Conservation (phyloP, 352 stramenopile species). For the Phytopythium cucurbitacearum region DNA sequence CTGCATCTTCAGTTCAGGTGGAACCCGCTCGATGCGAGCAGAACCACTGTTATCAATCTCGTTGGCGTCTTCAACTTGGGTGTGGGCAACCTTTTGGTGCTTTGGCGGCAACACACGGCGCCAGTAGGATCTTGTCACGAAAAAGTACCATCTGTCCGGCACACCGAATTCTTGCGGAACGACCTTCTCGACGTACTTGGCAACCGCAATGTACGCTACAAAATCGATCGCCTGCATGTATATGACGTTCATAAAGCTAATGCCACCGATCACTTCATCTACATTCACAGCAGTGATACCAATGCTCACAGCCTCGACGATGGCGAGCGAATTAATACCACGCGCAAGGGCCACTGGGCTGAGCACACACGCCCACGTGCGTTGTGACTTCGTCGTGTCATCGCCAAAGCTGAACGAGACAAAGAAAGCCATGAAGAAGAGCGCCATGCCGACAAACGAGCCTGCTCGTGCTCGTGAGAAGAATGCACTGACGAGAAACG, state of each 20-base stretch:
- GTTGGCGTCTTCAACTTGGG: slow-evolving; percentile 5
- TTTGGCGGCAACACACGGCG: slow-evolving; percentile 15
- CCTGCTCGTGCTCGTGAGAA: slow-evolving; percentile 54
- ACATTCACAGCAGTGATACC: slow-evolving; percentile 39
- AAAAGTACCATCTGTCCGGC: slow-evolving; percentile 88
- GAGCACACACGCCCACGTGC: slow-evolving; percentile 41
- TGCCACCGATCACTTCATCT: slow-evolving; percentile 29
- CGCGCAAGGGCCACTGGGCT: slow-evolving; percentile 70
- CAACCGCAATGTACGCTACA: slow-evolving; percentile 82
- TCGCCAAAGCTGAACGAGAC: slow-evolving; percentile 73
- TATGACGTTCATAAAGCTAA: slow-evolving; percentile 59
- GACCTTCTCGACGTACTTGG: slow-evolving; percentile 89
- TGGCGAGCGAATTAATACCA: slow-evolving; percentile 56
- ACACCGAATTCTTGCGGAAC: slow-evolving; percentile 92
- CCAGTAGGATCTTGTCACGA: slow-evolving; percentile 72
- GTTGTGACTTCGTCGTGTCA: slow-evolving; percentile 22
- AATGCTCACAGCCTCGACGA: slow-evolving; percentile 45
- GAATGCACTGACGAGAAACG: slow-evolving; percentile 65
- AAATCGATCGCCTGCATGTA: slow-evolving; percentile 89
- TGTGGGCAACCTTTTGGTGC: slow-evolving; percentile 23
- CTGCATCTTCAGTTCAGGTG: slow-evolving; percentile 40
- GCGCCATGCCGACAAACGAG: slow-evolving; percentile 63
- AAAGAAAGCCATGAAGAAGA: slow-evolving; percentile 82
- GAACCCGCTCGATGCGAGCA: slow-evolving; percentile 22
- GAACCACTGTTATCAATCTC: background rate